Percentiles rank a stretch among this genome's conserved stretches.
Conservation (phyloP, 78 protist genomes). For the Bodo saltans region DNA sequence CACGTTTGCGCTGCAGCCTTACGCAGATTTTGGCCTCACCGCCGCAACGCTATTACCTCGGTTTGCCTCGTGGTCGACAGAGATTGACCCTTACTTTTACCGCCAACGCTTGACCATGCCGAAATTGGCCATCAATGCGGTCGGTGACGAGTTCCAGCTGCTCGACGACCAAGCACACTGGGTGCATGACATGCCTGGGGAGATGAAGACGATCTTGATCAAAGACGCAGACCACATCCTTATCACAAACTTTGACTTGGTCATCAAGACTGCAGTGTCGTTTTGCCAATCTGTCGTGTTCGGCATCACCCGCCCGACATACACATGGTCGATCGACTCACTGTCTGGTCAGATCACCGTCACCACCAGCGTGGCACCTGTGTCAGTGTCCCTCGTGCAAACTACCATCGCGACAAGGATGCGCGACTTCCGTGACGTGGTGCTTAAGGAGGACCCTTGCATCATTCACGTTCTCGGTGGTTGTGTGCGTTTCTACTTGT, state of each 20-base stretch:
- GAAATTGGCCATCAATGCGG: background rate
- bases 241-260: background rate
- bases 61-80: background rate
- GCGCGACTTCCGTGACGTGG: conserved; percentile 20
- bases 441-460: background rate
- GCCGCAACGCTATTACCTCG: background rate
- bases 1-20: conserved; percentile 16
- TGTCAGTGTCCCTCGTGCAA: background rate
- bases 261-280: background rate
- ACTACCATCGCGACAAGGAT: background rate
- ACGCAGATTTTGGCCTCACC: conserved; percentile 3
- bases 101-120: conserved; percentile 5
- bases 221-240: conserved; percentile 12
- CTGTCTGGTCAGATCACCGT: background rate
- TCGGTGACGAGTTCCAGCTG: background rate
- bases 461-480: background rate
- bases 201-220: background rate
- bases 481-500: background rate
- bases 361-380: background rate
- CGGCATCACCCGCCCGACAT: background rate
- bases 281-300: background rate
- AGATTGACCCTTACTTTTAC: conserved; percentile 1
- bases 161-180: background rate
- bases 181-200: background rate
- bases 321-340: background rate